Conservation (phyloP, 192 early-diverging fungal species). For the Jimgerdemannia flammicorona region DNA sequence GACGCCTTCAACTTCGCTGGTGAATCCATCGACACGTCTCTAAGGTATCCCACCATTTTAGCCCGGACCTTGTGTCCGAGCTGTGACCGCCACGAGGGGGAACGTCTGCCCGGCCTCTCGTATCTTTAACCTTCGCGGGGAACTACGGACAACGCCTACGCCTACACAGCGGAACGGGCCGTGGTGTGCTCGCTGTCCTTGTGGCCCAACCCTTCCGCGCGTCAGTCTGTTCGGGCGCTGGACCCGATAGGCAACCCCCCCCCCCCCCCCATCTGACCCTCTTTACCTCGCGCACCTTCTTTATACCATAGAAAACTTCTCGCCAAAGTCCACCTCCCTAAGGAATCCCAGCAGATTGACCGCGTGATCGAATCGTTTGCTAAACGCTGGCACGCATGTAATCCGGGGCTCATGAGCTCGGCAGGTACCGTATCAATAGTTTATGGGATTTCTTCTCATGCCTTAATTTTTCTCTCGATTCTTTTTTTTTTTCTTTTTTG, state of each 20-base stretch:
- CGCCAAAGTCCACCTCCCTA: constrained; percentile 67
- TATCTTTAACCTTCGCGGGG: too few species aligned
- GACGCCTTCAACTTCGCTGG: constrained; percentile 27
- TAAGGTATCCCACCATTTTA: constrained; percentile 20
- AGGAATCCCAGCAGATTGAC: constrained; percentile 85
- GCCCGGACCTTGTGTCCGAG: constrained; percentile 7
- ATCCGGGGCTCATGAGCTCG: constrained; percentile 58
- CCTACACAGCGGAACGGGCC: too few species aligned
- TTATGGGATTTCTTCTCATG: too few species aligned
- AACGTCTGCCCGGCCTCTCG: too few species aligned
- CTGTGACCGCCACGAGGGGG: neutral
- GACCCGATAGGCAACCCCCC: too few species aligned
- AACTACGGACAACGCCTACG: too few species aligned
- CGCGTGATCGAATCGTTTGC: constrained; percentile 74
- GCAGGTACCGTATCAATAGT: constrained; percentile 18
- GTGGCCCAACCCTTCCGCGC: too few species aligned
- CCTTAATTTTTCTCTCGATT: too few species aligned
- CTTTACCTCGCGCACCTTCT: neutral
- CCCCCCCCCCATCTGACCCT: too few species aligned
- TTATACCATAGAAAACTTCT: constrained; percentile 58
- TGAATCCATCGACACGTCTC: constrained; percentile 28
- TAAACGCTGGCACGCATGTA: constrained; percentile 63
- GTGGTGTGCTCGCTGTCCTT: too few species aligned
- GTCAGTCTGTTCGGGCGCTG: too few species aligned
- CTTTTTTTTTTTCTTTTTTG: neutral